Conservation (phyloP, 805 yeast species). For the Huiozyma naganishii region DNA sequence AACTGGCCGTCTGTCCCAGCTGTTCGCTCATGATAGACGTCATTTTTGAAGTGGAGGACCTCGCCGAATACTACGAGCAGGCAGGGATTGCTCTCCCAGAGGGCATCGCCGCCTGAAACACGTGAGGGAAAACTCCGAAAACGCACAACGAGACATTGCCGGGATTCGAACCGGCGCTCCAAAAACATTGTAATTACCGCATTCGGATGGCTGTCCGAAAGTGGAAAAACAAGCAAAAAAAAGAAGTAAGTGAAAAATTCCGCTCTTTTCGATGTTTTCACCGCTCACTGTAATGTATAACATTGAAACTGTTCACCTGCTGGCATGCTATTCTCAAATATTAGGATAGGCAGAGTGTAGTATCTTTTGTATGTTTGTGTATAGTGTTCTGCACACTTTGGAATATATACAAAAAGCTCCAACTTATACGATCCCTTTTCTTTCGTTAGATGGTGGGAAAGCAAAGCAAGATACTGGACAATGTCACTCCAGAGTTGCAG, state of each 20-base stretch:
- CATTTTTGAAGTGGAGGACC: slow-evolving; percentile 59
- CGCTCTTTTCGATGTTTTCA: too few relatives aligned
- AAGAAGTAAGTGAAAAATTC: too few relatives aligned
- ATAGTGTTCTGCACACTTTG: too few relatives aligned
- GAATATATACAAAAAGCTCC: not conserved
- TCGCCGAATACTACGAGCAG: slow-evolving; percentile 33
- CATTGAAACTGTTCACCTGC: too few relatives aligned
- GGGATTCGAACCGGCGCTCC: not conserved
- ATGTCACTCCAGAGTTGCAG: slow-evolving; percentile 1
- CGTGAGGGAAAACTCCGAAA: not conserved
- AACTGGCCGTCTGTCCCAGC: slow-evolving; percentile 92
- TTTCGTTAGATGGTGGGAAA: not conserved
- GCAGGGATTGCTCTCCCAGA: slow-evolving; percentile 25
- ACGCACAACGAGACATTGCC: not conserved
- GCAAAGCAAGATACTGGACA: slow-evolving; percentile 1
- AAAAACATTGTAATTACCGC: too few relatives aligned
- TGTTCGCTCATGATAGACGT: slow-evolving; percentile 91
- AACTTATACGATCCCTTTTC: not conserved
- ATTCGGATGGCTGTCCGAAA: too few relatives aligned
- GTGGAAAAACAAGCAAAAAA: too few relatives aligned
- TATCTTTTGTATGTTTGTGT: too few relatives aligned
- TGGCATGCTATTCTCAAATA: too few relatives aligned
- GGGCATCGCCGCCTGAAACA: not conserved
- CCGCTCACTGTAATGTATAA: too few relatives aligned
- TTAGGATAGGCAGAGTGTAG: too few relatives aligned